Base-by-base conservation (phyloP, 2,329 filamentous ascomycete species). In the Boeremia lycopersici region DNA sequence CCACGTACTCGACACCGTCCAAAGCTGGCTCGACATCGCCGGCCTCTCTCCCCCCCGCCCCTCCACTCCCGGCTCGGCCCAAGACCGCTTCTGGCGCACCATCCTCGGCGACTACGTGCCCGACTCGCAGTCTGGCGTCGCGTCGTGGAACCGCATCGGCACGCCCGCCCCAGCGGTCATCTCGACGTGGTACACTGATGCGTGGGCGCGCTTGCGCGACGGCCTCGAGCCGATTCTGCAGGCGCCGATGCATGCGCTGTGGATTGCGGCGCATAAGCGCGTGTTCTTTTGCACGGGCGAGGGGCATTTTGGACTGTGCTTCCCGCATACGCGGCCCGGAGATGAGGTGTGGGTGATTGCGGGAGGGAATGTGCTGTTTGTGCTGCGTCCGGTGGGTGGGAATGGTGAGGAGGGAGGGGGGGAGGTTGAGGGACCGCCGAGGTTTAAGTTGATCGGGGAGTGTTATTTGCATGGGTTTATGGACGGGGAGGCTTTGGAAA, bases 321-420 rank as follows among this genome's bases (percentile, higher is more conserved):
- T 45, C n/a, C 48, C 48, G 9, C 34, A 51, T 15, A 11, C 48
- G 11, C 15, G 12, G 17, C 28, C 23, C 1, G 48, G 35, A 8
- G 48, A 51, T n/a, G 41, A 51, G 29, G 36, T 52, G 4, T 52
- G 49, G 49, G 42, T 52, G 23, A 29, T 52, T 29, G 49, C 49
- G 6, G 49, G 42, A 26, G 42, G 41, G 0, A 46, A 40, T 9
- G 35, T 52, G 23, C 49, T 42, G 1, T 52, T 52, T 11, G 49
- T 52, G 23, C 49, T 52, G 12, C 49, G 42, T 6, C 29, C 26
- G 1, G 6, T 29, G 12, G 15, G 6, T 25, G 30, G 6, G 4
- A 6, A 17, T 11, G 9, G 8, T 34, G 35, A 34, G 19, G 19
- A 23, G 19, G 19, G 19, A 23, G 19, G 19, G 5, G 19, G 19